Conservation (phyloP, 2,329 filamentous ascomycete species). For the Pseudogymnoascus sp. region DNA sequence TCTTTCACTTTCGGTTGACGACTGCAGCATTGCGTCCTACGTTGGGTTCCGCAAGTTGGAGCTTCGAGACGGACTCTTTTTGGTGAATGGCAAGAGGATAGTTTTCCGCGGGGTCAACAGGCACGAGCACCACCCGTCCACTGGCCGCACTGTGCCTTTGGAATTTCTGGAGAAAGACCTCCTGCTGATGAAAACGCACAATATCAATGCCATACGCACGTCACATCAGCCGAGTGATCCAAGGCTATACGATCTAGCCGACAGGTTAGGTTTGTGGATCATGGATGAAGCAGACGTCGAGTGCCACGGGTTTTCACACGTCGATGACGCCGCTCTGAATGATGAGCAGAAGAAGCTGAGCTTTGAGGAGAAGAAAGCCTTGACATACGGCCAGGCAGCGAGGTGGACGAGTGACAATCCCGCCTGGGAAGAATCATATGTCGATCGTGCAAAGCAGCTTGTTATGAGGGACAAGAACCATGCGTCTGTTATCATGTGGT, state of each 20-base stretch:
- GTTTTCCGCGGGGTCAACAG: slow-evolving; percentile 49
- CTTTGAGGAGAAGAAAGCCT: slow-evolving; percentile 35
- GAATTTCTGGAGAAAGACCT: slow-evolving; percentile 46
- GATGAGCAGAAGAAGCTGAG: slow-evolving; percentile 23
- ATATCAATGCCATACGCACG: slow-evolving; percentile 63
- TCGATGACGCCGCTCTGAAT: not conserved
- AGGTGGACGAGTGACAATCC: slow-evolving; percentile 38
- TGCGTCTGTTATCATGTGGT: slow-evolving; percentile 48
- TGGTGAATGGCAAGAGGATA: slow-evolving; percentile 47
- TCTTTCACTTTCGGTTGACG: slow-evolving; percentile 34
- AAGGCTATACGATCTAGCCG: slow-evolving; percentile 50
- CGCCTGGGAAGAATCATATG: slow-evolving; percentile 41
- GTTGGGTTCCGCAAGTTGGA: slow-evolving; percentile 48
- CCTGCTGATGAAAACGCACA: slow-evolving; percentile 48
- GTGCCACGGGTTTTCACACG: slow-evolving; percentile 38
- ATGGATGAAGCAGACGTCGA: slow-evolving; percentile 43
- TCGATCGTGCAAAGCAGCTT: slow-evolving; percentile 45
- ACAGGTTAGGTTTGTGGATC: slow-evolving; percentile 57
- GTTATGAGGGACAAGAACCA: slow-evolving; percentile 48
- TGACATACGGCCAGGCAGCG: slow-evolving; percentile 33
- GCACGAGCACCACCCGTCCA: slow-evolving; percentile 46
- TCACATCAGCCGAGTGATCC: slow-evolving; percentile 58
- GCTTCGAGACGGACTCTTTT: slow-evolving; percentile 42
- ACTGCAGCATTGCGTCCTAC: slow-evolving; percentile 31
- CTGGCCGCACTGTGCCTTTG: slow-evolving; percentile 43